phyloP scores from a whole-genome alignment of 164 flowering plant genomes.

The Annona squamosa region DNA sequence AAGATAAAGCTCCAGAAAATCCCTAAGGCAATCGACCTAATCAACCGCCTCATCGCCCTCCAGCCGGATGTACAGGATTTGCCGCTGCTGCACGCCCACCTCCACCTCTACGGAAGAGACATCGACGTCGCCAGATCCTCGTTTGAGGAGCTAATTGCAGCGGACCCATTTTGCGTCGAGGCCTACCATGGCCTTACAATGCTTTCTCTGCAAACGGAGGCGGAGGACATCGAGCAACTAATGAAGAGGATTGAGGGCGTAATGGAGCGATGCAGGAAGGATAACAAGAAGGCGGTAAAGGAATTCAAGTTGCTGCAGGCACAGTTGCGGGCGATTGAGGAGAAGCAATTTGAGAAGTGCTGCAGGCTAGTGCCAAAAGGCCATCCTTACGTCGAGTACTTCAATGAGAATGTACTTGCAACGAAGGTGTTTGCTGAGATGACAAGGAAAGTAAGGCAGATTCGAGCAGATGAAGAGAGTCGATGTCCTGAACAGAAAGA shows the following conservation, averaged over 20 bases:
- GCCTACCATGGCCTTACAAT: constrained; percentile 79
- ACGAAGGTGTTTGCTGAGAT: constrained; percentile 54
- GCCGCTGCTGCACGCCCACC: constrained; percentile 56
- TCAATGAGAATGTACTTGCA: constrained; percentile 61
- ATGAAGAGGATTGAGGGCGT: constrained; percentile 46
- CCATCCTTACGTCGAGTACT: constrained; percentile 66
- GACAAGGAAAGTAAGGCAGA: constrained; percentile 31
- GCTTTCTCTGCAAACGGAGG: constrained; percentile 35
- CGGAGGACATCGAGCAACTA: constrained; percentile 31
- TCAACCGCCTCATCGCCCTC: constrained; percentile 49
- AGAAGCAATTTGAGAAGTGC: constrained; percentile 67
- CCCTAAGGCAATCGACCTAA: constrained; percentile 42
- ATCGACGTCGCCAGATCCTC: constrained; percentile 35
- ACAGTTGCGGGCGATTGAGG: constrained; percentile 60
- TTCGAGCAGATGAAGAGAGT: constrained; percentile 27
- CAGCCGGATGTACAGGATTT: constrained; percentile 64
- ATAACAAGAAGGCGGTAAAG: constrained; percentile 47
- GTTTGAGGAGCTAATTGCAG: constrained; percentile 50
- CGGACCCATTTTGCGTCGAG: constrained; percentile 67
- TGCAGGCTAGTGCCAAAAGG: constrained; percentile 66
- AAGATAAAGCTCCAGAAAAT: constrained; percentile 45
- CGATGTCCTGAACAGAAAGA: neutral
- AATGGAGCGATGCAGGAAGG: constrained; percentile 53
- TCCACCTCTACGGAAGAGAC: constrained; percentile 45
- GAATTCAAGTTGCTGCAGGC: constrained; percentile 79